phyloP scores from a whole-genome alignment of 495 filamentous ascomycete genomes.

The Evansstolkia leycettana region DNA sequence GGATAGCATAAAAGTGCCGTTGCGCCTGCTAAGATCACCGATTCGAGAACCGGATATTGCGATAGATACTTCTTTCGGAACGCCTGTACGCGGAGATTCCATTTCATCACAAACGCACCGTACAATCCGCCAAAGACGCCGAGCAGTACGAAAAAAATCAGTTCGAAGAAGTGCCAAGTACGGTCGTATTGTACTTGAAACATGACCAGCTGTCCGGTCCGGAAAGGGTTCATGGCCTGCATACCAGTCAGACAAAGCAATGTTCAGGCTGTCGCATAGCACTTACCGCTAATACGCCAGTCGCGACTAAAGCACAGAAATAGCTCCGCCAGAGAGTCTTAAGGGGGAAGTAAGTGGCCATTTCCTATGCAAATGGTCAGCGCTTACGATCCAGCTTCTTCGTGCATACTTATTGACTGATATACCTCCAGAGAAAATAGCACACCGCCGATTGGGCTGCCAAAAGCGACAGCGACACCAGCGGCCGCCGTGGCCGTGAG shows the following conservation, averaged over 20 bases:
- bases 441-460: slow-evolving; percentile 93
- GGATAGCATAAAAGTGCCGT: slow-evolving; percentile 92
- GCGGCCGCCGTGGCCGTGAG: slow-evolving; percentile 89
- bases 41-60: slow-evolving; percentile 78
- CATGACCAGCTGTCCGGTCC: slow-evolving; percentile 98
- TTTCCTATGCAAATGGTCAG: slow-evolving; percentile 46
- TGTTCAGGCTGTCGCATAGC: no score
- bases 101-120: slow-evolving; percentile 95
- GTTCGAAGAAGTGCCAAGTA: slow-evolving; percentile 94
- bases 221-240: slow-evolving; percentile 86
- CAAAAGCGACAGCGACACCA: slow-evolving; percentile 93
- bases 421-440: slow-evolving; percentile 81
- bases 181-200: slow-evolving; percentile 96
- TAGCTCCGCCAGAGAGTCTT: slow-evolving; percentile 98
- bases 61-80: slow-evolving; percentile 92
- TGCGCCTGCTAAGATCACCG: slow-evolving; percentile 64
- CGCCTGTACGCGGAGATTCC: slow-evolving; percentile 83
- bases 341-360: slow-evolving; percentile 94
- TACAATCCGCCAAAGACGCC: slow-evolving; percentile 93
- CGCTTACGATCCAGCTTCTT: background rate
- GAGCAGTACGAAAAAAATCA: slow-evolving; percentile 82
- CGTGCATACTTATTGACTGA: background rate
- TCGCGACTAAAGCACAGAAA: slow-evolving; percentile 94
- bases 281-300: slow-evolving; percentile 71
- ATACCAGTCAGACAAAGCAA: slow-evolving; percentile 1